Conservation (phyloP, 2,329 filamentous ascomycete genomes). For the Talaromyces sp. region DNA sequence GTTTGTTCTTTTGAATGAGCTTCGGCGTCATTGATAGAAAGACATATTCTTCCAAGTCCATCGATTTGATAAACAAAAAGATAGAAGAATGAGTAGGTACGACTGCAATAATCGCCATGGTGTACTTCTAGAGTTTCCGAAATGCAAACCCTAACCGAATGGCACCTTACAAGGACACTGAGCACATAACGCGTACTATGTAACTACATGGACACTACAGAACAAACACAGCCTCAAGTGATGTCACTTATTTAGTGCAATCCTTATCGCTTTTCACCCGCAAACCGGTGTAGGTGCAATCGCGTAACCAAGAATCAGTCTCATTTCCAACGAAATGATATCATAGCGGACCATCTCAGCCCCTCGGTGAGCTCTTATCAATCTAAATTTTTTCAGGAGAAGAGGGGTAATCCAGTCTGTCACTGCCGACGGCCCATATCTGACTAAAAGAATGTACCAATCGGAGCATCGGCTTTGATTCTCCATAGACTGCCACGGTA, state of each 20-base stretch:
- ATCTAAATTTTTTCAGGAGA: neutral
- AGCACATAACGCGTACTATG: neutral
- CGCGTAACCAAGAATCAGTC: neutral
- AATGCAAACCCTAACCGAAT: neutral
- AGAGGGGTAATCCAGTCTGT: neutral
- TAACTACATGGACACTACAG: neutral
- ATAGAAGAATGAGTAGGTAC: too few species aligned
- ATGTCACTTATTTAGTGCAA: neutral
- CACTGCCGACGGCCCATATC: neutral
- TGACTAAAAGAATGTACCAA: neutral
- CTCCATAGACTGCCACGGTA: neutral
- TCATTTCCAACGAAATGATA: neutral
- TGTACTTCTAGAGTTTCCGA: too few species aligned
- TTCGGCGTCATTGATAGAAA: constrained; percentile 18
- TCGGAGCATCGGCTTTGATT: constrained; percentile 1
- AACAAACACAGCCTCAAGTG: neutral
- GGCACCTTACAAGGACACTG: neutral
- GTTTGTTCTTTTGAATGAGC: constrained; percentile 21
- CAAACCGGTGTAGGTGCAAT: neutral
- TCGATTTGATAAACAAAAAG: neutral
- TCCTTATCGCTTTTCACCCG: neutral
- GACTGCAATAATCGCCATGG: too few species aligned
- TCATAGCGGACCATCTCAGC: neutral
- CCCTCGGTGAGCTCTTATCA: neutral
- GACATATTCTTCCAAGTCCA: neutral